Evolutionary conservation across 805 yeast species (phyloP), one percentile per base, ranked within the genome.

Genomic region (Candida nonsorbophila): DNA sequence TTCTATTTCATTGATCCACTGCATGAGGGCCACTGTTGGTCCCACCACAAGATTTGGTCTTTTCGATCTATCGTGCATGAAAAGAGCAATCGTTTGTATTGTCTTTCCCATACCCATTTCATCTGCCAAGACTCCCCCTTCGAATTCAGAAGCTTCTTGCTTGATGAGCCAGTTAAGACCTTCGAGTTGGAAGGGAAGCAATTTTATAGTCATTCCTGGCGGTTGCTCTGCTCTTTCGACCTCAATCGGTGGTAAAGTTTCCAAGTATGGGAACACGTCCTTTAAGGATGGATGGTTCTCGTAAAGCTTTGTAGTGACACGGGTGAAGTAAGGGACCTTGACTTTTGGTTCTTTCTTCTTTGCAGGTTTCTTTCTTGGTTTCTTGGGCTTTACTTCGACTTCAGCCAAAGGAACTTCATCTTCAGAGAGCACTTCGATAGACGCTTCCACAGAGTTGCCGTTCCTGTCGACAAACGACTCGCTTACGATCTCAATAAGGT

Each of bases 81-180:
- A 74, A 25, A 92, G 58, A 0, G 94, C 92, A 37, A 92, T 90
- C 21, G 95, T 90, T 58, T 92, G 98, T 28, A 92, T 88, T 1
- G 99, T 92, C 47, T 92, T 92, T 39, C 99, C 99, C 97, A 92
- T 90, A 20, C 99, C 99, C 99, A 92, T 92, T 57, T 92, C 99
- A 62, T 92, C 99, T 4, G 98, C 97, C 26, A 92, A 62, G 7
- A 92, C 80, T 10, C 97, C 98, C 15, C 98, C 98, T 10, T 72
- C 67, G 54, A 82, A 90, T 24, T 67, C 70, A 14, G 84, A 68
- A 14, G 77, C 77, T 49, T 90, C 97, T 57, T 90, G 97, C 27
- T 75, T 68, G 9, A 74, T 43, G 36, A 92, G 68, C 99, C 99
- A 92, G 45, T 82, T 74, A 27, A 92, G 63, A 12, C 98, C 98